Conservation (phyloP, 2,329 filamentous ascomycete species). For the Hypocrella siamensis region DNA sequence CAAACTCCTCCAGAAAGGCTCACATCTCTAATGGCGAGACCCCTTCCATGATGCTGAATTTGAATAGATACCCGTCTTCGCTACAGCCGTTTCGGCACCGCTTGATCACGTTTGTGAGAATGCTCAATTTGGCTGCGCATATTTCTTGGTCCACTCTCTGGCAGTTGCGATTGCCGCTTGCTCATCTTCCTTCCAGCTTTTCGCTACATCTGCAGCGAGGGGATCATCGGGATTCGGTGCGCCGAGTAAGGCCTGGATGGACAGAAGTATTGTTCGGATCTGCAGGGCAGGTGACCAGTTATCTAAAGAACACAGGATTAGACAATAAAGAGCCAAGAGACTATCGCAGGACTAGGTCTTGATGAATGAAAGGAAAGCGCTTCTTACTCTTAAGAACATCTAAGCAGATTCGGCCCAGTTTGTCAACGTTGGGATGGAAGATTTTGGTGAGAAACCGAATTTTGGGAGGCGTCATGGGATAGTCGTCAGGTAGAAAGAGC, state of each 20-base stretch:
- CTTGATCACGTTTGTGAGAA: no score
- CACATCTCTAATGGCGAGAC: conserved; percentile 4
- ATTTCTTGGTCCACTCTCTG: conserved; percentile 77
- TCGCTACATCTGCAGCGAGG: conserved; percentile 93
- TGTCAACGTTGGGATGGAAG: conserved; percentile 98
- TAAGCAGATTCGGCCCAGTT: conserved; percentile 88
- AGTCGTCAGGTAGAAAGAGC: conserved; percentile 94
- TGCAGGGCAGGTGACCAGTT: conserved; percentile 98
- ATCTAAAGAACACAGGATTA: conserved; percentile 33
- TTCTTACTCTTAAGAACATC: conserved; percentile 87
- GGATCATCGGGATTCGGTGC: conserved; percentile 97
- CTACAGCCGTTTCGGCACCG: no score
- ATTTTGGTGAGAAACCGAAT: conserved; percentile 98
- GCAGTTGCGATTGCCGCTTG: conserved; percentile 83
- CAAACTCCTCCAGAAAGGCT: conserved; percentile 11
- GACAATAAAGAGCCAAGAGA: conserved; percentile 1
- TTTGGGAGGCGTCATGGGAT: conserved; percentile 97
- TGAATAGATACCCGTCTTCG: no score
- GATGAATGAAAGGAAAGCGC: not conserved
- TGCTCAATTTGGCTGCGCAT: conserved; percentile 43
- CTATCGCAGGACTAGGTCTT: no score
- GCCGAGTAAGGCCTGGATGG: conserved; percentile 89
- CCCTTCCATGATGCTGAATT: not conserved
- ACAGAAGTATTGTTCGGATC: conserved; percentile 95
- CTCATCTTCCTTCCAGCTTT: conserved; percentile 96